phyloP scores from a whole-genome alignment of 2,329 filamentous ascomycete genomes.

The Fusarium sambucinum region DNA sequence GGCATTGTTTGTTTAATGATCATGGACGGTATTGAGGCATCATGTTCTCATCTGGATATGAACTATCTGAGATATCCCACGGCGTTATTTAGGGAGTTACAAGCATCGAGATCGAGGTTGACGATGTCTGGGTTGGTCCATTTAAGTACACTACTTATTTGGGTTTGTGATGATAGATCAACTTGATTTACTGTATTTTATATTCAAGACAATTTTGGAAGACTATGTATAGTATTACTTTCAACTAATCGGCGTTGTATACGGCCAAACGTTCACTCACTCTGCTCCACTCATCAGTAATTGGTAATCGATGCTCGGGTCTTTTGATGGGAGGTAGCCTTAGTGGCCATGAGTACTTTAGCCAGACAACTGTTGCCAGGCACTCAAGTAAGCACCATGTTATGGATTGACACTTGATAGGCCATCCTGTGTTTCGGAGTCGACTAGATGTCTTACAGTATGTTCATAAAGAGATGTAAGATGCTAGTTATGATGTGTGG shows the following conservation, averaged over 20 bases:
- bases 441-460: background rate
- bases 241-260: background rate
- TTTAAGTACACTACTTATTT: background rate
- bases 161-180: slow-evolving; percentile 7
- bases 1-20: slow-evolving; percentile 21
- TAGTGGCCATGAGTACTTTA: background rate
- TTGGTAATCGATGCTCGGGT: background rate
- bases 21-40: slow-evolving; percentile 26
- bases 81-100: slow-evolving; percentile 28
- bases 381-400: background rate
- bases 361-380: background rate
- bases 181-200: slow-evolving; percentile 12
- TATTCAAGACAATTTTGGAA: slow-evolving; percentile 10
- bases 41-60: slow-evolving; percentile 22
- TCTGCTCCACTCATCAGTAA: slow-evolving; percentile 25
- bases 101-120: slow-evolving; percentile 1
- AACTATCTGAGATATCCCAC: slow-evolving; percentile 34
- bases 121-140: slow-evolving; percentile 43
- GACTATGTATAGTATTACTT: slow-evolving; percentile 8
- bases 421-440: background rate
- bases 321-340: background rate
- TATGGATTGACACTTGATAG: background rate
- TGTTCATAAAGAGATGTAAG: background rate
- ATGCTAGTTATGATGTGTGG: background rate
- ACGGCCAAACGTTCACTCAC: background rate